Conservation (phyloP, 2,329 filamentous ascomycete genomes). For the Rosellinia necatrix region DNA sequence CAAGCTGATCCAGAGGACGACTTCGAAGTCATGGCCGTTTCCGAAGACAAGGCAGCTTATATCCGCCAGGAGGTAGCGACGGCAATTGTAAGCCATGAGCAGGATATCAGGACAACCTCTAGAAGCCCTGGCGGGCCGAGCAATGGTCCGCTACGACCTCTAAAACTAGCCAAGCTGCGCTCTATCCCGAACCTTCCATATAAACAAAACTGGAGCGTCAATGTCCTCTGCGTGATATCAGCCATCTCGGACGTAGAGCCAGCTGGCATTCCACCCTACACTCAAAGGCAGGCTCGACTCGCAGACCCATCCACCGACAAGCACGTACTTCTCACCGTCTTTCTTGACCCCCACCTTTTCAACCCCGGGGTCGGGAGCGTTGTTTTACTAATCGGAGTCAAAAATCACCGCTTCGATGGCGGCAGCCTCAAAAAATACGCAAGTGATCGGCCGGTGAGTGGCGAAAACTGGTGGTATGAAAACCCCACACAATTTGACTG, state of each 20-base stretch:
- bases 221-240: slow-evolving; percentile 56
- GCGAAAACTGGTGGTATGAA: slow-evolving; percentile 56
- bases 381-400: slow-evolving; percentile 58
- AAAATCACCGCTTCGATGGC: slow-evolving; percentile 61
- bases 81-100: slow-evolving; percentile 1
- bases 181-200: slow-evolving; percentile 58
- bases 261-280: slow-evolving; percentile 53
- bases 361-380: slow-evolving; percentile 52
- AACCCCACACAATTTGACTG: slow-evolving; percentile 52
- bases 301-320: slow-evolving; percentile 57
- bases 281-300: slow-evolving; percentile 58
- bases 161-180: slow-evolving; percentile 57
- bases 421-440: slow-evolving; percentile 50
- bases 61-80: slow-evolving; percentile 28
- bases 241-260: slow-evolving; percentile 54
- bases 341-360: slow-evolving; percentile 57
- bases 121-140: slow-evolving; percentile 44
- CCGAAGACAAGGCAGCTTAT: slow-evolving; percentile 28
- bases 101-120: slow-evolving; percentile 19
- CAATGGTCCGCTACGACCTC: slow-evolving; percentile 48
- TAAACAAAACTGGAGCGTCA: slow-evolving; percentile 62
- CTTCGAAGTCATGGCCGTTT: slow-evolving; percentile 46
- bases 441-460: slow-evolving; percentile 40
- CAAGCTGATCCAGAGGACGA: slow-evolving; percentile 42
- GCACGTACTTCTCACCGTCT: slow-evolving; percentile 58